These are phyloP conservation scores for Torulaspora delbrueckii DNA, from an alignment of 805 yeast genomes.

Conservation along the genomic window DNA sequence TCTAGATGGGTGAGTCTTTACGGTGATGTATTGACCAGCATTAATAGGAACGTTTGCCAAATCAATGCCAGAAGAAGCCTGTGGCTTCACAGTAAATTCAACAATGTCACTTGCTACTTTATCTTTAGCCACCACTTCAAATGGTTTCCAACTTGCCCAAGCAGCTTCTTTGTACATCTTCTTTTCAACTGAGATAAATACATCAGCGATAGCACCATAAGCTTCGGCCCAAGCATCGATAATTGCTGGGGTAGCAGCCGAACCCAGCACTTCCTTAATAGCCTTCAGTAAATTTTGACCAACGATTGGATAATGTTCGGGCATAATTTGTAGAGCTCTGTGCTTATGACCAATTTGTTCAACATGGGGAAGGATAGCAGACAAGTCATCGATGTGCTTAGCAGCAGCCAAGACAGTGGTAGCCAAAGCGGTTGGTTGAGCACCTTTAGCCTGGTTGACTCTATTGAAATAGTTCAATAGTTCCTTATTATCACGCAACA, in stretches of 20 bases:
- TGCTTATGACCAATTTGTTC: constrained; percentile 60
- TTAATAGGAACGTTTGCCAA: constrained; percentile 24
- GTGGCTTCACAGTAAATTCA: constrained; percentile 48
- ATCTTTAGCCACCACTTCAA: constrained; percentile 41
- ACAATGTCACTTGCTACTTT: constrained; percentile 46
- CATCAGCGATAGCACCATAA: constrained; percentile 56
- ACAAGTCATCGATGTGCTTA: constrained; percentile 53
- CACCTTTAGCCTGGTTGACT: constrained; percentile 48
- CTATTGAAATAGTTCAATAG: constrained; percentile 58
- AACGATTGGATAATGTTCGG: constrained; percentile 65
- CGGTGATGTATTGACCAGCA: constrained; percentile 41
- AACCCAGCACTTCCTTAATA: constrained; percentile 51
- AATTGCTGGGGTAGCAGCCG: constrained; percentile 54
- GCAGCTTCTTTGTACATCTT: constrained; percentile 43
- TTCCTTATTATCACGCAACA: constrained; percentile 51
- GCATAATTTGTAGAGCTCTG: constrained; percentile 54
- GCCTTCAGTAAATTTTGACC: constrained; percentile 54
- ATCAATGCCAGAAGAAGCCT: constrained; percentile 37
- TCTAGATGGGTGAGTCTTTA: constrained; percentile 34
- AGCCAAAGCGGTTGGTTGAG: constrained; percentile 63
- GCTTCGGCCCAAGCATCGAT: constrained; percentile 63
- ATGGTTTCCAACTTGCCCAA: constrained; percentile 59
- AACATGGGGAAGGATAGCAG: constrained; percentile 50
- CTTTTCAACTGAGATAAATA: constrained; percentile 53
- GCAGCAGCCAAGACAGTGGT: constrained; percentile 59